phyloP scores from a whole-genome alignment of 164 flowering plant species.

The Houttuynia cordata region DNA sequence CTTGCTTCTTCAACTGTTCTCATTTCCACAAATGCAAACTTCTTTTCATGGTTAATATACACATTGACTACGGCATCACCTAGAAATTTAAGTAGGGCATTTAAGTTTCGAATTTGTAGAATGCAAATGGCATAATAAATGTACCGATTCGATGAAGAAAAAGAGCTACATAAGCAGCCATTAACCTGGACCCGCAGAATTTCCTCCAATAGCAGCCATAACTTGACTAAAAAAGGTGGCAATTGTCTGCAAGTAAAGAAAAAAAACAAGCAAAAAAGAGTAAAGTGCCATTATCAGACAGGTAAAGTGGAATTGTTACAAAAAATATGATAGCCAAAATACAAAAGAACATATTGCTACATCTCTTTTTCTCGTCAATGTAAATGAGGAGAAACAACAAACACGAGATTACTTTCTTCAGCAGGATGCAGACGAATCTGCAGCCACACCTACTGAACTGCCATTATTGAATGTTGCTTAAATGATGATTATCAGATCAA shows the following conservation, averaged over 20 bases:
- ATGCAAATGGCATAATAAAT: neutral
- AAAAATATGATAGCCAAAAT: neutral
- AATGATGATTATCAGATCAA: no score
- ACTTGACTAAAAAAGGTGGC: constrained; percentile 69
- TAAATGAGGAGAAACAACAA: neutral
- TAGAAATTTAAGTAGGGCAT: constrained; percentile 13
- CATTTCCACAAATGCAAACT: constrained; percentile 93
- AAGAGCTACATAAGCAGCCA: constrained; percentile 1
- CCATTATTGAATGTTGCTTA: no score
- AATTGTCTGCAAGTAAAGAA: constrained; percentile 39
- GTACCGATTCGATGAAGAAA: neutral
- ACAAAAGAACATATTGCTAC: no score
- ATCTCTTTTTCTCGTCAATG: no score
- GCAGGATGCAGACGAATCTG: no score
- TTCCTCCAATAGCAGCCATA: constrained; percentile 83
- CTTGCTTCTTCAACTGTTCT: constrained; percentile 90
- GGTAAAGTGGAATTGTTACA: neutral
- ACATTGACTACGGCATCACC: constrained; percentile 94
- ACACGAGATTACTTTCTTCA: no score
- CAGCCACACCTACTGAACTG: no score
- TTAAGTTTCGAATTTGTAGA: neutral
- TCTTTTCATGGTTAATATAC: constrained; percentile 85
- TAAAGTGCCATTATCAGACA: neutral
- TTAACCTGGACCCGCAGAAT: constrained; percentile 73
- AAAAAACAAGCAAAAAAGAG: neutral